A percentile compares a stretch with the other conserved stretches of the same genome.
Evolutionary conservation across 768 basidiomycete genomes (phyloP).

Genomic region (Cyathus striatus): DNA sequence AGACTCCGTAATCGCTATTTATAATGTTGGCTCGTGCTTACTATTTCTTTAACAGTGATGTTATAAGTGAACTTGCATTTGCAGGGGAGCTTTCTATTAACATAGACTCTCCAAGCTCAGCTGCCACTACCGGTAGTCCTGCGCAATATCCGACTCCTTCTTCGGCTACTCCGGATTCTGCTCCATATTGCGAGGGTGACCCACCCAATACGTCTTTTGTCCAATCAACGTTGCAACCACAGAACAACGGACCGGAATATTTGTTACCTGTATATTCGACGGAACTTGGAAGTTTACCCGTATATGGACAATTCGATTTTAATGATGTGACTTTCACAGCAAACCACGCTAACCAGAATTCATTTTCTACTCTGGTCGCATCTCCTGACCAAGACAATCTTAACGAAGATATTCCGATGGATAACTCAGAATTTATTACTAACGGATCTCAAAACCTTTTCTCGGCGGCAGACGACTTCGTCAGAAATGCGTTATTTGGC

Average conservation of each 20-base stretch:
- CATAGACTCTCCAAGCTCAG: constrained; percentile 1
- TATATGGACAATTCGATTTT: constrained; percentile 36
- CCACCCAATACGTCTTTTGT: constrained; percentile 18
- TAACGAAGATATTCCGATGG: constrained; percentile 3
- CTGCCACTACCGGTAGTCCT: no score
- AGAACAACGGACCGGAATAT: constrained; percentile 15
- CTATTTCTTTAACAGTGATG: constrained; percentile 18
- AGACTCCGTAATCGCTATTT: constrained; percentile 2
- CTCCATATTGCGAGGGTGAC: constrained; percentile 18
- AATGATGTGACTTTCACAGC: constrained; percentile 16
- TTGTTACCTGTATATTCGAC: constrained; percentile 51
- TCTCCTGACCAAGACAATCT: constrained; percentile 4
- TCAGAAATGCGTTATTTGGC: constrained; percentile 7
- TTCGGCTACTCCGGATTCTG: constrained; percentile 5
- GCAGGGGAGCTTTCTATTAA: constrained; percentile 25
- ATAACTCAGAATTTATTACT: constrained; percentile 1
- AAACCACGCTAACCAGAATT: constrained; percentile 2
- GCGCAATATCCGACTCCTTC: constrained; percentile 6
- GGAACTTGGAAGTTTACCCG: constrained; percentile 52
- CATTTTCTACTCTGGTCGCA: constrained; percentile 2
- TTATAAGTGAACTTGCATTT: constrained; percentile 29
- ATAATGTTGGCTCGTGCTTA: neutral
- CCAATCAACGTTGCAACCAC: constrained; percentile 8
- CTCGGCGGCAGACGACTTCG: constrained; percentile 1
- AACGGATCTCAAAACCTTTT: neutral